These are phyloP conservation scores for Penicillium canariense DNA, from an alignment of 495 filamentous ascomycete species.

Conservation along the genomic window DNA sequence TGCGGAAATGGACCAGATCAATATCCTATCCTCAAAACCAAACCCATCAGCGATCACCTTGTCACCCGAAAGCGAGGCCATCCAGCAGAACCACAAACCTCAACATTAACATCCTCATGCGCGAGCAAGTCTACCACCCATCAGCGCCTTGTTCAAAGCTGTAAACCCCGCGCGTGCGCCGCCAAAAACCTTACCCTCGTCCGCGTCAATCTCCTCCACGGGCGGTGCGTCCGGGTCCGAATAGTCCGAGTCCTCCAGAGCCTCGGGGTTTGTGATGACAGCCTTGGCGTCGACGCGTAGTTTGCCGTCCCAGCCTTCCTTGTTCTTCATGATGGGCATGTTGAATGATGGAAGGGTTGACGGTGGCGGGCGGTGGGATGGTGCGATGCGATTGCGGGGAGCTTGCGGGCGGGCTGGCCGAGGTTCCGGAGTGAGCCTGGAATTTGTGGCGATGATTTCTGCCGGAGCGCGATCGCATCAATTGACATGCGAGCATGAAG, in stretches of 20 bases:
- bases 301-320: conserved; percentile 93
- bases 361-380: conserved; percentile 21
- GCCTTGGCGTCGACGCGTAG: conserved; percentile 66
- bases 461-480: neutral
- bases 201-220: conserved; percentile 72
- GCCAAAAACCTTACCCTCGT: conserved; percentile 60
- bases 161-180: neutral
- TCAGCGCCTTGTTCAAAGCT: neutral
- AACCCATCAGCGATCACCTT: conserved; percentile 11
- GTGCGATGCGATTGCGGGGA: conserved; percentile 25
- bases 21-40: conserved; percentile 62
- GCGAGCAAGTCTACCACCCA: conserved; percentile 58
- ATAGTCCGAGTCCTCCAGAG: conserved; percentile 77
- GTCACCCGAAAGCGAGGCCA: neutral
- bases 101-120: conserved; percentile 57
- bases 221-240: conserved; percentile 78
- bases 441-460: neutral
- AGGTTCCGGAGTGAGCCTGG: conserved; percentile 3
- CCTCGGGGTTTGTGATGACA: conserved; percentile 68
- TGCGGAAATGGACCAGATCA: conserved; percentile 81
- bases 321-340: conserved; percentile 49
- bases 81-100: conserved; percentile 36
- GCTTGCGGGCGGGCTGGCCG: conserved; percentile 10
- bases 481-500: neutral
- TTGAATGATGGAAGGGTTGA: conserved; percentile 7